Conservation (phyloP, 164 flowering plant species). For the Chimonanthus praecox region DNA sequence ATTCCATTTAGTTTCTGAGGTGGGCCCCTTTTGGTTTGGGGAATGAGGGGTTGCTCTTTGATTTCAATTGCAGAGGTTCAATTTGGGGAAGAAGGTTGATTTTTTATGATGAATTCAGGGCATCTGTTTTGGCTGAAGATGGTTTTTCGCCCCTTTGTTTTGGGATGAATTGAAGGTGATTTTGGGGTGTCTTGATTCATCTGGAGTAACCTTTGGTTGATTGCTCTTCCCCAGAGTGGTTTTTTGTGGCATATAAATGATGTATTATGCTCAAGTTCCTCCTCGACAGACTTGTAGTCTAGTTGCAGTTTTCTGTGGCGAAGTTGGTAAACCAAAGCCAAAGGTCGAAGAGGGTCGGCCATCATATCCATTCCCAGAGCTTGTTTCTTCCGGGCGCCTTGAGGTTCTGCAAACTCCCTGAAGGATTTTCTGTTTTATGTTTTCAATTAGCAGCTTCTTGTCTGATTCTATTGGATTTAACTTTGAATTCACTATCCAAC, state of each 20-base stretch:
- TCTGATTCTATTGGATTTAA: background rate
- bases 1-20: background rate
- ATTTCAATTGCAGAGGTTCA: background rate
- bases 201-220: background rate
- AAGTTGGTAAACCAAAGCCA: slow-evolving; percentile 28
- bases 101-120: slow-evolving; percentile 7
- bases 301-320: slow-evolving; percentile 52
- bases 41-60: background rate
- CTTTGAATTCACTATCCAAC: background rate
- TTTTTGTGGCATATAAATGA: slow-evolving; percentile 6
- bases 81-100: background rate
- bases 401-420: slow-evolving; percentile 39
- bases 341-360: slow-evolving; percentile 19
- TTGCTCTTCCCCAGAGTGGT: background rate
- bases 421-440: background rate
- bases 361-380: slow-evolving; percentile 58
- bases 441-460: background rate
- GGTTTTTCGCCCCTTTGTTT: background rate
- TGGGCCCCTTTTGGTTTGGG: background rate
- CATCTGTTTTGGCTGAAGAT: background rate
- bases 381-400: slow-evolving; percentile 65
- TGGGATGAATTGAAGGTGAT: slow-evolving; percentile 8
- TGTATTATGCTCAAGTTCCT: slow-evolving; percentile 58
- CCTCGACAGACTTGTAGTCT: slow-evolving; percentile 49
- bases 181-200: background rate